Evolutionary conservation across 164 flowering plant species (phyloP), one percentile per base, ranked within the genome.

Genomic region (Euptelea pleiosperma): DNA sequence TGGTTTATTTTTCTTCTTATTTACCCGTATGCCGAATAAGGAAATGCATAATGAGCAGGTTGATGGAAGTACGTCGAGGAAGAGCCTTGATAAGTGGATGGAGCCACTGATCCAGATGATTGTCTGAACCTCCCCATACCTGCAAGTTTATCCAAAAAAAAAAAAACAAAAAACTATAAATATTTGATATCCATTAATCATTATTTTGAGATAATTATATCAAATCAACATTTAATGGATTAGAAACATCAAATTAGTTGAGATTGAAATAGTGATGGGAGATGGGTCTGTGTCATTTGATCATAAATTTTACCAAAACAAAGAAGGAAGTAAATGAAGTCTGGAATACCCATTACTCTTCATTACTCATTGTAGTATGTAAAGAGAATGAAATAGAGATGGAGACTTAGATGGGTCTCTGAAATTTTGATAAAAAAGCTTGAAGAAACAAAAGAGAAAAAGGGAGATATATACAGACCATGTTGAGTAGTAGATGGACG

Each of bases 1-100:
- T 30, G 10, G 18, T 2, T 18, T 40, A 14, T 8, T 41, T 28
- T 68, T 46, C 5, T 33, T 19, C 35, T 31, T 44, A 35, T 11
- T 71, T 70, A 82, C 90, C 83, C 88, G 60, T 75, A 83, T 62
- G 77, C 55, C 33, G 85, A 73, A 62, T 78, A 78, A 60, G 88
- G 85, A 65, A 77, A 63, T 62, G 82, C 28, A 67, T 66, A 80
- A 52, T 80, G 86, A 41, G 71, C 67, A 29, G 73, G 68, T 48
- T 76, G 85, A 46, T 65, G 78, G 51, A 63, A 66, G 55, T 63
- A 74, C 36, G 77, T 34, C 11, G 79, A 67, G 45, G 82, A 71
- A 37, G 85, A 47, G 24, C 77, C 76, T 25, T 72, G 75, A 55
- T 72, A 73, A 57, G 74, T 37, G n/a, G 81, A 62, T 25, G 76